phyloP scores from a whole-genome alignment of 176 grass and related monocot genomes.

The Oryza coarctata region DNA sequence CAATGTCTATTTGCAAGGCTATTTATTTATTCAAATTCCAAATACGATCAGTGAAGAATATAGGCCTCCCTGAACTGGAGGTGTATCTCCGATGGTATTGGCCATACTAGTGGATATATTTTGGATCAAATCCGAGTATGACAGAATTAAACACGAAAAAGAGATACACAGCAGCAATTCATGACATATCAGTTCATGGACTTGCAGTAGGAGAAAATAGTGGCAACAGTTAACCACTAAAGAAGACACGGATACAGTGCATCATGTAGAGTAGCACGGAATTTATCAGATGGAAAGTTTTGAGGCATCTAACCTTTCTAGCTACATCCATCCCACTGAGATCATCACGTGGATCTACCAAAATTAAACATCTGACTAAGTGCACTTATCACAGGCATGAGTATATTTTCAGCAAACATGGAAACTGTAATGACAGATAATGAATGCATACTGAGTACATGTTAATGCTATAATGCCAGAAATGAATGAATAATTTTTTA shows the following conservation, averaged over 20 bases:
- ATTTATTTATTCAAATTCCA: neutral
- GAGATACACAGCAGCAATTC: neutral
- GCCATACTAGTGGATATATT: neutral
- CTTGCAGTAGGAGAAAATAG: neutral
- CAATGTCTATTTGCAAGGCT: neutral
- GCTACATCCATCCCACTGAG: constrained; percentile 93
- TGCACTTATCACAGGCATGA: constrained; percentile 5
- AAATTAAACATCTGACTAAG: constrained; percentile 27
- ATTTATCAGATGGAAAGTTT: neutral
- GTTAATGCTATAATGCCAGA: neutral
- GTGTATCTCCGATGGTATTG: neutral
- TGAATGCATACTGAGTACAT: neutral
- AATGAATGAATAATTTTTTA: constrained; percentile 1
- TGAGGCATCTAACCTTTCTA: constrained; percentile 63
- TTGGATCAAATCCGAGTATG: neutral
- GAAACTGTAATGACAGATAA: neutral
- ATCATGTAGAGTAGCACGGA: neutral
- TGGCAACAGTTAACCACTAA: neutral
- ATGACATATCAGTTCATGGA: neutral
- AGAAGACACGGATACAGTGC: neutral
- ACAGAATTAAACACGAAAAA: constrained; percentile 4
- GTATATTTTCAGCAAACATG: neutral
- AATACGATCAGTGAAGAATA: constrained; percentile 9
- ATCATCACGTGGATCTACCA: constrained; percentile 94
- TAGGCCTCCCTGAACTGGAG: neutral